Evolutionary conservation across 2,329 filamentous ascomycete genomes (phyloP).

Genomic region (Stemphylium beticola): DNA sequence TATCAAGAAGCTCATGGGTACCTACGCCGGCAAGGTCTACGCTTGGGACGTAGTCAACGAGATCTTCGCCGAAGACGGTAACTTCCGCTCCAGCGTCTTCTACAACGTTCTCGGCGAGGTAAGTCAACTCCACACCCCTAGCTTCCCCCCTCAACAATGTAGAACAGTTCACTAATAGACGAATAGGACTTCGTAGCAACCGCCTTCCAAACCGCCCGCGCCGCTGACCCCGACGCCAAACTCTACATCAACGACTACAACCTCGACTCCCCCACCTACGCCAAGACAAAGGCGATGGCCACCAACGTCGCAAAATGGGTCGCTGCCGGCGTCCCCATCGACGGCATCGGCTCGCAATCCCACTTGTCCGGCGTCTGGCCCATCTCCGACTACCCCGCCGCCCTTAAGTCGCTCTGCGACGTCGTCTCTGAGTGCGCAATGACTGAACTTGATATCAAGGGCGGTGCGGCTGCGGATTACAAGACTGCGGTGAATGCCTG

Average conservation of each 20-base stretch:
- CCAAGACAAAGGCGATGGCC: slow-evolving; percentile 65
- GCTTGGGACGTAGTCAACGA: slow-evolving; percentile 54
- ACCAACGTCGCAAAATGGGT: slow-evolving; percentile 68
- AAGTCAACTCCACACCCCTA: no score
- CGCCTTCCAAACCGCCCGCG: slow-evolving; percentile 71
- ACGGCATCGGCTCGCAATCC: slow-evolving; percentile 67
- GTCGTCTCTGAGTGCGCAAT: slow-evolving; percentile 65
- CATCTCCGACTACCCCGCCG: slow-evolving; percentile 54
- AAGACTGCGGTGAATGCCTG: slow-evolving; percentile 62
- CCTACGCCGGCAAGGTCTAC: slow-evolving; percentile 69
- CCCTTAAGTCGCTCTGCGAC: slow-evolving; percentile 61
- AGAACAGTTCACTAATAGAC: no score
- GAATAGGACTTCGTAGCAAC: slow-evolving; percentile 66
- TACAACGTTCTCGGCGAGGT: slow-evolving; percentile 69
- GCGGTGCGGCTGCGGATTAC: slow-evolving; percentile 64
- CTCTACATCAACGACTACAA: slow-evolving; percentile 77
- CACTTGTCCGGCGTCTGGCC: slow-evolving; percentile 58
- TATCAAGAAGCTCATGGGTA: slow-evolving; percentile 62
- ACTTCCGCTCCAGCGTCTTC: slow-evolving; percentile 67
- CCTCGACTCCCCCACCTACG: slow-evolving; percentile 64
- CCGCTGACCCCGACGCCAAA: slow-evolving; percentile 70
- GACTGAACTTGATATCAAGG: slow-evolving; percentile 72
- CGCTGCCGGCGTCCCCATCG: slow-evolving; percentile 66
- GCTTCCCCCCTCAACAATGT: no score
- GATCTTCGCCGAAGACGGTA: slow-evolving; percentile 66